Evolutionary conservation across 164 flowering plant genomes (phyloP).

Genomic region (Magnolia changhungtana): DNA sequence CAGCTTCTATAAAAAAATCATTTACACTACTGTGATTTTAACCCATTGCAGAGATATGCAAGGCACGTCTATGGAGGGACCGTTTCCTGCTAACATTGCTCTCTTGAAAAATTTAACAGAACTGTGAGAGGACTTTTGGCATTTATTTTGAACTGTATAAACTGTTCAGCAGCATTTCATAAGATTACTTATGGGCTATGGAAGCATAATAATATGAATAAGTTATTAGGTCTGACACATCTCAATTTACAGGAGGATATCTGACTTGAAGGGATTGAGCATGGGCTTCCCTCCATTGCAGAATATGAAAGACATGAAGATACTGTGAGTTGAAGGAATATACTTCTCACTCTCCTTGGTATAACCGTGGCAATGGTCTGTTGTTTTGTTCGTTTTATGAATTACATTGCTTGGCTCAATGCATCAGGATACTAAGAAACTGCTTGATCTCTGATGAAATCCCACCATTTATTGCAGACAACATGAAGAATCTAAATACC

Average conservation of each 20-base stretch:
- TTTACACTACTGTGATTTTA: slow-evolving; percentile 1
- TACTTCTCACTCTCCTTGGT: neutral
- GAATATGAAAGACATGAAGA: slow-evolving; percentile 28
- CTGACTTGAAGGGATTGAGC: slow-evolving; percentile 59
- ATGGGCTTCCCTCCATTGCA: slow-evolving; percentile 48
- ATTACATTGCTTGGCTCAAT: neutral
- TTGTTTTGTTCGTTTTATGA: neutral
- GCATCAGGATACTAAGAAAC: slow-evolving; percentile 58
- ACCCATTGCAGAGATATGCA: slow-evolving; percentile 59
- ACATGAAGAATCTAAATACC: slow-evolving; percentile 25
- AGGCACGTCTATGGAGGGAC: slow-evolving; percentile 79
- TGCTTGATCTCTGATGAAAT: slow-evolving; percentile 57
- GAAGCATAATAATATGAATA: neutral
- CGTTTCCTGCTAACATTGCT: slow-evolving; percentile 62
- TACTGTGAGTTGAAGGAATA: slow-evolving; percentile 49
- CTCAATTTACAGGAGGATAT: slow-evolving; percentile 57
- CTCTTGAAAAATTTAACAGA: slow-evolving; percentile 39
- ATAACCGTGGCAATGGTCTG: neutral
- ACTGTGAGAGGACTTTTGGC: slow-evolving; percentile 40
- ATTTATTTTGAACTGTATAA: neutral
- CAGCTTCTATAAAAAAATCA: neutral
- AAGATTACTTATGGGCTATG: neutral
- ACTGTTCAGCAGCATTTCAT: neutral
- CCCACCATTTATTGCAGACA: slow-evolving; percentile 46
- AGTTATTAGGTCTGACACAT: slow-evolving; percentile 5